Percentiles rank a stretch among this genome's conserved stretches.
phyloP scores from a whole-genome alignment of 2,329 filamentous ascomycete species.

The Fusarium sp. region DNA sequence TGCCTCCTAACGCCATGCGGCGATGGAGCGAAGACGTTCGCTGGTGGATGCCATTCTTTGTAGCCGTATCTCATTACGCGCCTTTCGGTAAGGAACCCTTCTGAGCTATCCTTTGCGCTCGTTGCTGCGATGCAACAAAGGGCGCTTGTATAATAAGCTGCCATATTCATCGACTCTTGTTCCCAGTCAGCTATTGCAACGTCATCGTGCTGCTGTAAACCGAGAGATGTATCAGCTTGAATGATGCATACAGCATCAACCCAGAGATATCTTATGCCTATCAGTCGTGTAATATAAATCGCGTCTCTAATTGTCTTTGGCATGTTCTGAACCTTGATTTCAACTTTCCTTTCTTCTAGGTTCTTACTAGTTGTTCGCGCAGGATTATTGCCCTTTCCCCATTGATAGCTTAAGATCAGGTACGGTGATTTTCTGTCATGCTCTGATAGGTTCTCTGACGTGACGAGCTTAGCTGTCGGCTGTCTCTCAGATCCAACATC shows the following conservation, averaged over 20 bases:
- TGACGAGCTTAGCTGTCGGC: accelerated
- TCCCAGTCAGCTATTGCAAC: background rate
- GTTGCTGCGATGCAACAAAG: background rate
- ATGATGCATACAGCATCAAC: background rate
- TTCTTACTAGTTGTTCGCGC: background rate
- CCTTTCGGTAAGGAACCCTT: background rate
- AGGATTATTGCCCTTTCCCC: background rate
- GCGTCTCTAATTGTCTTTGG: background rate
- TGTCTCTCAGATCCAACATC: accelerated
- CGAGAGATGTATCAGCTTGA: background rate
- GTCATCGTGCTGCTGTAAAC: background rate
- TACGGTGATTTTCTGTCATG: accelerated
- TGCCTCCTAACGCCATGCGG: background rate
- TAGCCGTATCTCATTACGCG: accelerated
- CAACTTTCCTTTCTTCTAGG: accelerated
- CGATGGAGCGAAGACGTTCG: accelerated
- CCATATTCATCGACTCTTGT: background rate
- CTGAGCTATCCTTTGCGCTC: background rate
- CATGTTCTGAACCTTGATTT: accelerated
- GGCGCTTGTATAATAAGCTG: background rate
- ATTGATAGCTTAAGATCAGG: background rate
- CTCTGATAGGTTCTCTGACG: accelerated
- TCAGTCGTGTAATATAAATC: accelerated
- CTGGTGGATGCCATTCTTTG: background rate
- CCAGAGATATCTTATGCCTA: background rate